phyloP scores from a whole-genome alignment of 768 basidiomycete species.

The Lactarius hengduanensis region DNA sequence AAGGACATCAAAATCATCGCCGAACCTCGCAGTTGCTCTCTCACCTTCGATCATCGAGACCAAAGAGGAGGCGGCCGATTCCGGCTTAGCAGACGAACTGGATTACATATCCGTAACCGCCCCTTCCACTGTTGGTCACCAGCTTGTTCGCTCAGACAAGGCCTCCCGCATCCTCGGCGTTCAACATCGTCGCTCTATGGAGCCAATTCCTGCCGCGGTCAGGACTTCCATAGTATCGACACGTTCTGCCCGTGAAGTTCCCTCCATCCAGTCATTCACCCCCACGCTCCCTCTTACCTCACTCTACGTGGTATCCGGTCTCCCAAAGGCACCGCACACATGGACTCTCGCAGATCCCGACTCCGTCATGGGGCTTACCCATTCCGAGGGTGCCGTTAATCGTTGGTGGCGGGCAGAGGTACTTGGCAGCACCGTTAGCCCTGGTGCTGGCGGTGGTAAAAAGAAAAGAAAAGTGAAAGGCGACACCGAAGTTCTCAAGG shows the following conservation, averaged over 20 bases:
- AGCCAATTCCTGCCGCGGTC: slow-evolving; percentile 75
- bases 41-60: slow-evolving; percentile 5
- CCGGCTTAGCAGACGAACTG: slow-evolving; percentile 64
- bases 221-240: slow-evolving; percentile 79
- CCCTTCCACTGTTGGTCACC: slow-evolving; percentile 33
- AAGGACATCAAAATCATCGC: slow-evolving; percentile 7
- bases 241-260: slow-evolving; percentile 57
- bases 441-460: slow-evolving; percentile 70
- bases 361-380: slow-evolving; percentile 75
- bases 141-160: slow-evolving; percentile 59
- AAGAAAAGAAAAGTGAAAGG: slow-evolving; percentile 67
- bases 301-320: slow-evolving; percentile 83
- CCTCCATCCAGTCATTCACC: slow-evolving; percentile 58
- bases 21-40: not conserved
- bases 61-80: slow-evolving; percentile 32
- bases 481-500: slow-evolving; percentile 64
- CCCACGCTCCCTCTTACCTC: slow-evolving; percentile 78
- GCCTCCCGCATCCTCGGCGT: slow-evolving; percentile 78
- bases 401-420: slow-evolving; percentile 93
- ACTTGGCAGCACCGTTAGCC: slow-evolving; percentile 82
- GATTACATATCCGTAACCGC: slow-evolving; percentile 64
- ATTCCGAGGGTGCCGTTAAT: slow-evolving; percentile 80
- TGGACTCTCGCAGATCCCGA: slow-evolving; percentile 89
- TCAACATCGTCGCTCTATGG: slow-evolving; percentile 73
- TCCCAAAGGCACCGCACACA: slow-evolving; percentile 85